Evolutionary conservation across 1,139 yeast species (phyloP), one percentile per base, ranked within the genome.

Genomic region (Yamadazyma songkhlaensis): DNA sequence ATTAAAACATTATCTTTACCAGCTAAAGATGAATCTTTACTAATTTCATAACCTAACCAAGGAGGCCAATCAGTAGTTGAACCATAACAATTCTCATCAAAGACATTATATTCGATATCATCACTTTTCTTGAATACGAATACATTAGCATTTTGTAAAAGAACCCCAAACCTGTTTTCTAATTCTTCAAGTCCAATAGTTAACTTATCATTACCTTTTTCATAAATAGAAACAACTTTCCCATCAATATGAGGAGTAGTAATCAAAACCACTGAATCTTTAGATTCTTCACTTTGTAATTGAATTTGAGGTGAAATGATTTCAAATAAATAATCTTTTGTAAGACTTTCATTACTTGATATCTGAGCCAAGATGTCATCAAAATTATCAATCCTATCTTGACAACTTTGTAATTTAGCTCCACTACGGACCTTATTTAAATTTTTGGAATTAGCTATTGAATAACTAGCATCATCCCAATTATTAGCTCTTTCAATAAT

Each of bases 271-370:
- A 86, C 79, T 2, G 84, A 72, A 34, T 77, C 77, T 0, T 81
- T 78, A 33, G 78, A 77, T 37, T 77, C 77, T 25, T 81, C 82
- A 36, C 86, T 74, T 43, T 84, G 81, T 15, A 90, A 59, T 54
- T 90, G 95, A 36, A 92, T 78, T 55, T 92, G 97, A 0, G 98
- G 97, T 1, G 90, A 77, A 9, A 87, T 68, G 27, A 90, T 71
- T 42, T 86, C 86, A 32, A 90, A 70, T 45, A 81, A 57, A 51
- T 78, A 86, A 36, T 83, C 79, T 46, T 83, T 87, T 13, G 72
- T 72, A 5, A 79, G 64, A n/a, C 54, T 58, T 40, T 78, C 76
- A 34, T 64, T 59, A 6, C 62, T 61, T 2, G 60, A 51, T 1
- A 74, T 60, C 24, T 64, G 59, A 20, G 75, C 68, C 21, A 86